Percentiles rank a stretch among this genome's conserved stretches.
Evolutionary conservation across 345 rosid species (phyloP).

Genomic region (Aegle marmelos): DNA sequence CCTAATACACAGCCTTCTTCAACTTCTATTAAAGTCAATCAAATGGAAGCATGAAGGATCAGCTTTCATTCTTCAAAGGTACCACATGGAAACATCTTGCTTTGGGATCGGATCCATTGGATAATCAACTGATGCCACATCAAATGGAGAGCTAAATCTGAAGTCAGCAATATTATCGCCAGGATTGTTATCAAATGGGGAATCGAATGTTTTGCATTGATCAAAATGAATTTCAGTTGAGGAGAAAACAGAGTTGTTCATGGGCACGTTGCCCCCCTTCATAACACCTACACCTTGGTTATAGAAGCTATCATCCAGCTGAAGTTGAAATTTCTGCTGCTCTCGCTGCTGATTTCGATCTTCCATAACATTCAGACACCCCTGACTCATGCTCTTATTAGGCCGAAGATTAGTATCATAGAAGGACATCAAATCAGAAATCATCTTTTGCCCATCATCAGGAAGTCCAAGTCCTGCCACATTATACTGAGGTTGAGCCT

Average conservation of each 20-base stretch:
- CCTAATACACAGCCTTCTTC: background rate
- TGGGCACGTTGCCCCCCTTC: constrained; percentile 25
- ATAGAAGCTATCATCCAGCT: constrained; percentile 26
- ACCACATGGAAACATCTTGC: constrained; percentile 37
- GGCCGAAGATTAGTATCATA: constrained; percentile 45
- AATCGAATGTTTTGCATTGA: constrained; percentile 36
- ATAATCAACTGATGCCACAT: constrained; percentile 19
- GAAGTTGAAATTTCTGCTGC: constrained; percentile 31
- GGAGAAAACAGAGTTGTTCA: constrained; percentile 26
- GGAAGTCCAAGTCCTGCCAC: constrained; percentile 48
- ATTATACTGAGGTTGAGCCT: constrained; percentile 21
- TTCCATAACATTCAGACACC: constrained; percentile 3
- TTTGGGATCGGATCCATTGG: constrained; percentile 26
- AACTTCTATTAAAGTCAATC: background rate
- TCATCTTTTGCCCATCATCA: constrained; percentile 53
- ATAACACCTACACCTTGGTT: constrained; percentile 29
- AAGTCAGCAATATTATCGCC: constrained; percentile 13
- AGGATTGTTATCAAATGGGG: constrained; percentile 25
- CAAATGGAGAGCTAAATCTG: constrained; percentile 37
- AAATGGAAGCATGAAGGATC: background rate
- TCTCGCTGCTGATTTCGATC: constrained; percentile 14
- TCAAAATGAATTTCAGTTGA: constrained; percentile 24
- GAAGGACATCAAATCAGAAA: constrained; percentile 48
- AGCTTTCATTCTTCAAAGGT: constrained; percentile 13
- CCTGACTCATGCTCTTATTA: constrained; percentile 22